Percentiles rank a stretch among this genome's conserved stretches.
Conservation (phyloP, 306 rosid genomes). For the Lagenaria siceraria region DNA sequence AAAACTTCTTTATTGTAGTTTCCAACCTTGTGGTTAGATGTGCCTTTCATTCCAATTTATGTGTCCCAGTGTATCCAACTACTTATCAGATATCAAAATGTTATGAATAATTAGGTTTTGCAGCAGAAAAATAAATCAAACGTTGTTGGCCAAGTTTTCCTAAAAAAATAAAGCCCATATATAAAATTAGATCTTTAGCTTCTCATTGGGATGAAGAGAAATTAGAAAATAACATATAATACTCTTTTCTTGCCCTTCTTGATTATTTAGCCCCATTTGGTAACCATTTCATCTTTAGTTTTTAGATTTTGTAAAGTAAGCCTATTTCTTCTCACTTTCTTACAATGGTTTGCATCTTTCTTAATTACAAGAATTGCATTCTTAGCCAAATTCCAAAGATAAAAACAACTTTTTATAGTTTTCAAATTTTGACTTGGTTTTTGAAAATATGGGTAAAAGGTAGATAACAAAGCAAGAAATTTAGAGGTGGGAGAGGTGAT, state of each 20-base stretch:
- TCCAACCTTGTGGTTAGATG: not conserved
- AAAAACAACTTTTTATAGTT: too few relatives aligned
- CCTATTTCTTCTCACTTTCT: too few relatives aligned
- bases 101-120: not conserved
- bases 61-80: not conserved
- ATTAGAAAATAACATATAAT: not conserved
- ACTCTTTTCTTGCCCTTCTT: not conserved
- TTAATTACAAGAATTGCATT: too few relatives aligned
- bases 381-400: too few relatives aligned
- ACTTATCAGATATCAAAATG: not conserved
- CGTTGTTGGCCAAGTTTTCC: not conserved
- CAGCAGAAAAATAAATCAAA: not conserved
- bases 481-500: too few relatives aligned
- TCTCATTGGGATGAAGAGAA: not conserved
- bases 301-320: too few relatives aligned
- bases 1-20: not conserved
- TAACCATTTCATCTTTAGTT: too few relatives aligned
- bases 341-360: too few relatives aligned
- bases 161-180: not conserved
- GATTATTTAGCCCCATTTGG: too few relatives aligned
- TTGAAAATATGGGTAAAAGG: too few relatives aligned
- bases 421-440: too few relatives aligned
- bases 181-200: not conserved
- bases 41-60: not conserved
- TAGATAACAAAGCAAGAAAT: too few relatives aligned